phyloP scores from a whole-genome alignment of 2,329 filamentous ascomycete genomes.

The Sporothrix variecibatus region DNA sequence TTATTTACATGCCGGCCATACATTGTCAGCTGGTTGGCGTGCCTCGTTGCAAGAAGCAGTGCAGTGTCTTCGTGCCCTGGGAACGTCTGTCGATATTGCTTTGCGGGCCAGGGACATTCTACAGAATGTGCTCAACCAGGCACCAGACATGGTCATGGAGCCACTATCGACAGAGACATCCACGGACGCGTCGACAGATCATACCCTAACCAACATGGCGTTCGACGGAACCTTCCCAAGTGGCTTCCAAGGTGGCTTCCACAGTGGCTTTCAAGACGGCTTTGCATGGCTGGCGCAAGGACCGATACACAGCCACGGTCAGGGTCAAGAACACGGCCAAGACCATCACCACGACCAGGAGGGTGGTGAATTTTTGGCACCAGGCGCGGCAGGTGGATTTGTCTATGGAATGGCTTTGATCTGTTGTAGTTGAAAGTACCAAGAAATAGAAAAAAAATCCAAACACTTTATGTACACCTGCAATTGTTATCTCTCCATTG shows the following conservation, averaged over 20 bases:
- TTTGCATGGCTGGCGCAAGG: background rate
- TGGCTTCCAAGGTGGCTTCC: background rate
- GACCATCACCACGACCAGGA: background rate
- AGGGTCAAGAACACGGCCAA: background rate
- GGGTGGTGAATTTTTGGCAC: background rate
- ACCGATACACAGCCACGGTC: background rate
- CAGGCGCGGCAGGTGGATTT: background rate
- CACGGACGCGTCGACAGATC: background rate
- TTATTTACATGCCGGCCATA: slow-evolving; percentile 16
- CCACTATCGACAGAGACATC: background rate
- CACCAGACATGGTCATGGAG: background rate
- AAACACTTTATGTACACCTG: too few relatives aligned
- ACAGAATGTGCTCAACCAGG: background rate
- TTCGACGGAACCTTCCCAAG: background rate
- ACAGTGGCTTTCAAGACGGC: background rate
- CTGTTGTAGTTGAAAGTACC: background rate
- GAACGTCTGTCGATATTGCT: background rate
- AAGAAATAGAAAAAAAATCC: too few relatives aligned
- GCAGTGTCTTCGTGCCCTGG: background rate
- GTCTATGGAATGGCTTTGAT: slow-evolving; percentile 4
- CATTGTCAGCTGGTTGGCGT: background rate
- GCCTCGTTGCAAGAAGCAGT: background rate
- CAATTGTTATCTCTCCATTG: too few relatives aligned
- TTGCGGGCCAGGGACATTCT: background rate
- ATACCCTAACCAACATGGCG: background rate